A percentile compares a stretch with the other conserved stretches of the same genome.
phyloP scores from a whole-genome alignment of 2,329 filamentous ascomycete genomes.

The Pleoardoris graminearum region DNA sequence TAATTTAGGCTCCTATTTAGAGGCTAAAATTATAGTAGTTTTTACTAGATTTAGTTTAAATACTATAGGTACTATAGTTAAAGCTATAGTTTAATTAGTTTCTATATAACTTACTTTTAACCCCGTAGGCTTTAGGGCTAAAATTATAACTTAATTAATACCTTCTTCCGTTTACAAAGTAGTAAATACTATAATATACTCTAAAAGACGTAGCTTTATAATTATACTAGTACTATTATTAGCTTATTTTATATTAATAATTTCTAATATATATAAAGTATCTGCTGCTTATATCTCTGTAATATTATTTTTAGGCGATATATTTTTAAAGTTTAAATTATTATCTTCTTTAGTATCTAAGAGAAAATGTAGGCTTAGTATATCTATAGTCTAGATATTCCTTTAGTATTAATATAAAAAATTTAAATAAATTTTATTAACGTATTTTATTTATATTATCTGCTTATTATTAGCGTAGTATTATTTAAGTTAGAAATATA shows the following conservation, averaged over 20 bases:
- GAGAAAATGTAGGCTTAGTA: constrained; percentile 4
- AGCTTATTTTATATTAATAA: constrained; percentile 1
- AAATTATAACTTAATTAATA: not conserved
- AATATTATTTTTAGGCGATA: not conserved
- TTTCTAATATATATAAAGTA: not conserved
- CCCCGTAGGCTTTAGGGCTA: constrained; percentile 1
- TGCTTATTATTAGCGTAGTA: not conserved
- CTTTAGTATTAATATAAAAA: constrained; percentile 8
- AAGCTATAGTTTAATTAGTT: constrained; percentile 3
- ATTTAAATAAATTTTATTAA: not conserved
- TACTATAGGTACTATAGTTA: not conserved
- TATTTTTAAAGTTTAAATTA: constrained; percentile 1
- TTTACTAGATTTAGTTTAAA: constrained; percentile 38
- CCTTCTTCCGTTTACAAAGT: constrained; percentile 1
- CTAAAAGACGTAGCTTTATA: not conserved
- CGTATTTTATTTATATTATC: constrained; percentile 11
- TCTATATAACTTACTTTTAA: constrained; percentile 1
- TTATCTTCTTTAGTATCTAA: constrained; percentile 4
- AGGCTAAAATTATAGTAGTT: constrained; percentile 10
- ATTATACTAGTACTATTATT: not conserved
- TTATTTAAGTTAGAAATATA: too few species aligned
- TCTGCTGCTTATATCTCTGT: constrained; percentile 6
- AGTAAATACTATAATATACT: constrained; percentile 1
- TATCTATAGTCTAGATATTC: constrained; percentile 5
- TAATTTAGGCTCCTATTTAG: too few species aligned